Evolutionary conservation across 108 stramenopile genomes (phyloP), one percentile per base, ranked within the genome.

Genomic region (Skeletonema tropicum): DNA sequence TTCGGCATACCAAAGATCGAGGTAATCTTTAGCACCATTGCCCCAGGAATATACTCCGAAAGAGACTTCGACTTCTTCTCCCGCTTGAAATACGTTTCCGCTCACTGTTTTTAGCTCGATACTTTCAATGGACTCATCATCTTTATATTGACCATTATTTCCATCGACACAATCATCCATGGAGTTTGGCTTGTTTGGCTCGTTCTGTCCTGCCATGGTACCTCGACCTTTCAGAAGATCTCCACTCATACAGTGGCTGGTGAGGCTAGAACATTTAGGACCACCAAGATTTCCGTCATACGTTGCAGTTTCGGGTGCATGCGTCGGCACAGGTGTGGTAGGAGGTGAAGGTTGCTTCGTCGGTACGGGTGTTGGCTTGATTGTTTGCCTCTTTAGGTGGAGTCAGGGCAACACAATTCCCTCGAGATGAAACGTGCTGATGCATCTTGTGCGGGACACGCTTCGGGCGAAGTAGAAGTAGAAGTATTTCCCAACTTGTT

Each of bases 51-150:
- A 65, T 3, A 77, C 76, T 26, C 6, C 2, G 4, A 60, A 69
- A 36, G 63, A 60, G 32, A 77, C 65, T 72, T 71, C 45, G 3
- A 57, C 76, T 14, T 25, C 35, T 26, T 35, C 25, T 31, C 70
- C 76, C 26, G 19, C 76, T 26, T 29, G 29, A 25, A 77, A 30
- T 14, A 30, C 2, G 15, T 48, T 60, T 39, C 76, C 76, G 21
- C 41, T 60, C 13, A 39, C 6, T 7, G 76, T 68, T 11, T 62
- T 46, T 7, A 77, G 32, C 25, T 52, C 70, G 31, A 77, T 63
- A 30, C 11, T 2, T n/a, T 77, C 76, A 29, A 77, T 32, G 13
- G 70, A 77, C 58, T 77, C 76, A 19, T 77, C 76, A 9, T 14
- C 3, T 14, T 65, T 25, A n/a, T 77, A 77, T 13, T 68, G 2